These are phyloP conservation scores for Didymella exigua DNA, from an alignment of 2,329 filamentous ascomycete species.

Conservation along the genomic window DNA sequence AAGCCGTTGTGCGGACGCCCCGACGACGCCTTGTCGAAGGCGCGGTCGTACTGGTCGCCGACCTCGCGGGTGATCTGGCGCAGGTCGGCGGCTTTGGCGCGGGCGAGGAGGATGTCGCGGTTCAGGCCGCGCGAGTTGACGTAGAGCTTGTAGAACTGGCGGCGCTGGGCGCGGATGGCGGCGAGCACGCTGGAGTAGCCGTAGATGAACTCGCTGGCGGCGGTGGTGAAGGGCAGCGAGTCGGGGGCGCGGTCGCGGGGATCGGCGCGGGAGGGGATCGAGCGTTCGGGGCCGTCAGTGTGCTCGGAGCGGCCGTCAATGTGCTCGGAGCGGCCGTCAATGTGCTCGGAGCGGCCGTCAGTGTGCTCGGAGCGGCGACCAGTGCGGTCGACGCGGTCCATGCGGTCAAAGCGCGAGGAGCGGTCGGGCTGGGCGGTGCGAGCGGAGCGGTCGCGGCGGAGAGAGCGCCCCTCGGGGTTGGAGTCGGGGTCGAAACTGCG, in stretches of 20 bases:
- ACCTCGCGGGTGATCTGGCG: conserved; percentile 55
- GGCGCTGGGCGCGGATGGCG: conserved; percentile 70
- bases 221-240: conserved; percentile 74
- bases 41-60: conserved; percentile 64
- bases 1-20: conserved; percentile 89
- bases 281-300: background rate
- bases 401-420: background rate
- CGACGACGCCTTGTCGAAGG: conserved; percentile 82
- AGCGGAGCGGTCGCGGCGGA: conserved; percentile 5
- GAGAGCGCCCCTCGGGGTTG: conserved; percentile 1
- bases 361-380: background rate
- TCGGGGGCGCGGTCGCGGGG: conserved; percentile 19
- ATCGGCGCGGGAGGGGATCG: conserved; percentile 5
- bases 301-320: background rate
- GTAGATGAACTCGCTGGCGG: conserved; percentile 90
- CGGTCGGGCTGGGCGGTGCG: conserved; percentile 2
- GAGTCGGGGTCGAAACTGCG: background rate
- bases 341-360: background rate
- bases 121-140: conserved; percentile 52
- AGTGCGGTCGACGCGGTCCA: too few species aligned
- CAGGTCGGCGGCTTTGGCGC: conserved; percentile 25
- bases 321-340: background rate
- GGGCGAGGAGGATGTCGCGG: conserved; percentile 27
- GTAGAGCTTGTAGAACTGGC: conserved; percentile 85
- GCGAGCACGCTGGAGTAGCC: conserved; percentile 81